phyloP scores from a whole-genome alignment of 345 rosid species.

The Ceriops zippeliana region DNA sequence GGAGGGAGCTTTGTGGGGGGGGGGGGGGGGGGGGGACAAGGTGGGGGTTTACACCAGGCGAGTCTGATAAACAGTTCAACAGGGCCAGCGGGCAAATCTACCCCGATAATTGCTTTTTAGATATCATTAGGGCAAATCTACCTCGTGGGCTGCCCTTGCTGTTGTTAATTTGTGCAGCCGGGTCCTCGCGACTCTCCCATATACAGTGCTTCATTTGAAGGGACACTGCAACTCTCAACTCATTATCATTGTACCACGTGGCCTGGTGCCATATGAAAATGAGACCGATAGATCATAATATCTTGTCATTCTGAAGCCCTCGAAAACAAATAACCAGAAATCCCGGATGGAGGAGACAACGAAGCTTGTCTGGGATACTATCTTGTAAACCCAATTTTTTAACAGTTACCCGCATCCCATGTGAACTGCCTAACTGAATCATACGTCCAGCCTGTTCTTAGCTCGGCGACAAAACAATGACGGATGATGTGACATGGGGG shows the following conservation, averaged over 20 bases:
- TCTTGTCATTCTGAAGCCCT: too few species aligned
- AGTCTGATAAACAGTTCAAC: conserved; percentile 32
- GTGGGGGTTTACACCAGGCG: conserved; percentile 40
- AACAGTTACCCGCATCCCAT: too few species aligned
- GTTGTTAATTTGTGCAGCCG: conserved; percentile 84
- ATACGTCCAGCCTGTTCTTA: too few species aligned
- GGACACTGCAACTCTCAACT: conserved; percentile 65
- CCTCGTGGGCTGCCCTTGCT: conserved; percentile 80
- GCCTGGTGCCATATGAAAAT: conserved; percentile 51
- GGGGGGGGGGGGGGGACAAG: conserved; percentile 48
- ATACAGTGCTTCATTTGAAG: conserved; percentile 79
- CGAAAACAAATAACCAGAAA: too few species aligned
- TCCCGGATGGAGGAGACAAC: too few species aligned
- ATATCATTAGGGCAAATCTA: conserved; percentile 62
- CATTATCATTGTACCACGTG: conserved; percentile 53
- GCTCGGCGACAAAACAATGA: too few species aligned
- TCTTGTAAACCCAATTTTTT: too few species aligned
- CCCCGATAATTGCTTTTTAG: conserved; percentile 75
- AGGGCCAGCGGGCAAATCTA: conserved; percentile 79
- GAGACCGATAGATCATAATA: too few species aligned
- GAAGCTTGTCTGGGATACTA: too few species aligned
- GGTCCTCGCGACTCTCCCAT: conserved; percentile 80
- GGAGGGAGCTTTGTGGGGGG: conserved; percentile 56
- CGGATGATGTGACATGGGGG: too few species aligned
- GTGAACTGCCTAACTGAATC: too few species aligned